Evolutionary conservation across 148 eudicot species (phyloP), one percentile per base, ranked within the genome.

Genomic region (Heliosperma pusillum): DNA sequence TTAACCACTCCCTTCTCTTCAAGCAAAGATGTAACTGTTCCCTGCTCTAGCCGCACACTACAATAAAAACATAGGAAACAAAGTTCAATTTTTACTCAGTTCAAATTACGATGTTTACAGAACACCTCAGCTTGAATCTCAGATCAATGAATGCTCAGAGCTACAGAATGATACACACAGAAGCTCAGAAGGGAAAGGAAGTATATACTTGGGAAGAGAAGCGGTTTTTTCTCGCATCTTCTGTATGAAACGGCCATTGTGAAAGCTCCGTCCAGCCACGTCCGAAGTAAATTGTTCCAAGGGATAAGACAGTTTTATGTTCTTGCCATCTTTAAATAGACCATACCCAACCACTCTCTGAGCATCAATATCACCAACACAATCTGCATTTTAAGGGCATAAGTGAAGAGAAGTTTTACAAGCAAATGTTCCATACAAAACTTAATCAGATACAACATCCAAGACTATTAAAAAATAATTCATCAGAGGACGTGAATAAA

Each of bases 181-280:
- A 67, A 65, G 27, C 13, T 70, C 24, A 53, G 65, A 71, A 29
- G 33, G 42, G n/a, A 71, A 76, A 53, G 27, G 71, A 26, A 11
- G 10, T 81, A 22, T 45, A 25, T 70, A 91, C 97, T 86, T 91
- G 68, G 97, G 82, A 81, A 87, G 87, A 62, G 88, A 66, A 50
- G 85, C 82, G 50, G 90, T 88, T 74, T 91, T 91, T 71, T 84
- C 87, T 77, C 93, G 80, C 93, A 91, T 74, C 78, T 89, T 83
- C 26, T 87, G 93, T 45, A 91, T 85, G 70, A 91, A 91, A n/a
- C 97, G 87, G 30, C 97, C 97, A 70, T 91, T 85, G 83, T 91
- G 97, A 77, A 91, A 91, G 79, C 93, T 88, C 81, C 88, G 80
- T 25, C 97, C 97, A n/a, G 93, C 82, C 13, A 89, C 87, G 75